Evolutionary conservation across 228 moss, liverwort and hornwort species (phyloP).

Genomic region (Sphagnum fallax): DNA sequence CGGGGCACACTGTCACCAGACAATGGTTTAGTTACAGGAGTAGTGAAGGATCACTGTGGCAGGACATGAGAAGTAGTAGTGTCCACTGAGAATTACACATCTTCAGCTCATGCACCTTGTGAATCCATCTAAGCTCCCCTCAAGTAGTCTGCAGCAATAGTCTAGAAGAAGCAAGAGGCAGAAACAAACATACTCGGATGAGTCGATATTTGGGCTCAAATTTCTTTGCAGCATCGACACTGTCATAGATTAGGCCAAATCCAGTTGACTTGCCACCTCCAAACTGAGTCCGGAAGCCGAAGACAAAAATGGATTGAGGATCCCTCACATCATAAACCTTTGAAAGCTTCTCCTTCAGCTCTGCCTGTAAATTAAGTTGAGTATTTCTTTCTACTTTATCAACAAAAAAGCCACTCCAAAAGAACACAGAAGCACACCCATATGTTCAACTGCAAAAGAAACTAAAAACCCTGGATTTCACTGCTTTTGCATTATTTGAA

Average conservation of each 20-base stretch:
- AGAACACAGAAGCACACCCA: neutral
- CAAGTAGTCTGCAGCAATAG: too few species aligned
- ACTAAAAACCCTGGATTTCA: too few species aligned
- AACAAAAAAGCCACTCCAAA: neutral
- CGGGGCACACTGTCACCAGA: too few species aligned
- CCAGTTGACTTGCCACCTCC: conserved; percentile 8
- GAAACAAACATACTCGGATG: conserved; percentile 1
- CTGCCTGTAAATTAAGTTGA: neutral
- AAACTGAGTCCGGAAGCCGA: conserved; percentile 7
- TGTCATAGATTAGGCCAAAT: conserved; percentile 7
- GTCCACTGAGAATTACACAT: too few species aligned
- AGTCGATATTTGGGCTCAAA: conserved; percentile 8
- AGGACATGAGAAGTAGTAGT: too few species aligned
- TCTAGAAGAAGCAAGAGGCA: too few species aligned
- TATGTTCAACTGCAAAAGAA: neutral
- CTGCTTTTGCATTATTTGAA: too few species aligned
- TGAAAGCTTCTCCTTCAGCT: conserved; percentile 8
- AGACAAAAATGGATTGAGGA: conserved; percentile 3
- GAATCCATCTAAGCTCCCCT: too few species aligned
- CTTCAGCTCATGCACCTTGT: too few species aligned
- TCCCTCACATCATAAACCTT: conserved; percentile 6
- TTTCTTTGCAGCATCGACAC: conserved; percentile 1
- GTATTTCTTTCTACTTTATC: neutral
- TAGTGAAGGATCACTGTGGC: too few species aligned
- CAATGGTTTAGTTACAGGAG: too few species aligned